Conservation (phyloP, 805 yeast genomes). For the Candida chilensis region DNA sequence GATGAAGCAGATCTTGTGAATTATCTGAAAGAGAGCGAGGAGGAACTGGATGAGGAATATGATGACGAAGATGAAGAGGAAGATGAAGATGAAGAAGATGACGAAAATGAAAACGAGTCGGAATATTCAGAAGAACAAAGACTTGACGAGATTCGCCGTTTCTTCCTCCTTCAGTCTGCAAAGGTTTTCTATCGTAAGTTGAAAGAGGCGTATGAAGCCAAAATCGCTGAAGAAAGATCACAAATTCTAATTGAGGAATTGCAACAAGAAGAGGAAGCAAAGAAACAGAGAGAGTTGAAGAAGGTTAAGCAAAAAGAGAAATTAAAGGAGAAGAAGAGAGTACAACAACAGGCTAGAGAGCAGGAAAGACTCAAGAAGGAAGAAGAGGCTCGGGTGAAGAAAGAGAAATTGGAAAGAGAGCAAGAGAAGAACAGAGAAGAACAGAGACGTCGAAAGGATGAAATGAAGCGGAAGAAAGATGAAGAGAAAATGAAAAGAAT, state of each 20-base stretch:
- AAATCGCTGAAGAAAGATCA: constrained; percentile 28
- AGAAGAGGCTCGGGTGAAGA: constrained; percentile 18
- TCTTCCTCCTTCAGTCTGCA: constrained; percentile 29
- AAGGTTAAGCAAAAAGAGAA: constrained; percentile 31
- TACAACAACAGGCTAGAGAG: constrained; percentile 30
- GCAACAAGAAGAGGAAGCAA: constrained; percentile 36
- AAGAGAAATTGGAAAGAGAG: no score
- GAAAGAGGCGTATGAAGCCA: constrained; percentile 25
- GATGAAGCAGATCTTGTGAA: constrained; percentile 17
- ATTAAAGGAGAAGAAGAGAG: constrained; percentile 31
- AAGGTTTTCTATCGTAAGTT: constrained; percentile 25
- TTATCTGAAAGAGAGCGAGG: constrained; percentile 26
- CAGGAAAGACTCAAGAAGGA: constrained; percentile 26
- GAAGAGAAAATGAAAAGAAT: background rate
- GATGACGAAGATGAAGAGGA: constrained; percentile 21
- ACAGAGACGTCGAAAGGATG: background rate
- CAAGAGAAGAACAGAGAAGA: no score
- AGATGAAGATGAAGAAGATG: constrained; percentile 22
- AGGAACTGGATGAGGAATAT: constrained; percentile 32
- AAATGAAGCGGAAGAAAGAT: background rate
- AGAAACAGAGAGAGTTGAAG: constrained; percentile 28
- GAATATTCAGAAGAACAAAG: constrained; percentile 32
- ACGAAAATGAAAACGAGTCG: constrained; percentile 18
- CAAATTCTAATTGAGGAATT: constrained; percentile 30
- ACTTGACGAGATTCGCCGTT: constrained; percentile 28